Percentiles rank a stretch among this genome's conserved stretches.
phyloP scores from a whole-genome alignment of 2,329 filamentous ascomycete species.

The Alternaria tenuissima region DNA sequence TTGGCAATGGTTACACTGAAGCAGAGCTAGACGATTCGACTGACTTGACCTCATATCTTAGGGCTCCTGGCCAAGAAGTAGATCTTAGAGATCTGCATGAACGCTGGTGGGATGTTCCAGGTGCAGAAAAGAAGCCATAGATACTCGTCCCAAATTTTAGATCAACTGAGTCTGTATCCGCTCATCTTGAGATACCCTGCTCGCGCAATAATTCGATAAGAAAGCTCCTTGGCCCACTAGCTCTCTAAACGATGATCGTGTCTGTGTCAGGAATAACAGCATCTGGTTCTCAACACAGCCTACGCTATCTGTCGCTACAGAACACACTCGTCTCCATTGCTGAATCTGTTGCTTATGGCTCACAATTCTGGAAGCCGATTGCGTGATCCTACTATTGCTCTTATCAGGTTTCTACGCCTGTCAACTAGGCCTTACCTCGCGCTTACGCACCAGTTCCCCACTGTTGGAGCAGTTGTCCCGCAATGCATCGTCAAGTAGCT shows the following conservation, averaged over 20 bases:
- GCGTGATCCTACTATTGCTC: not conserved
- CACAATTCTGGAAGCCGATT: not conserved
- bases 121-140: conserved; percentile 28
- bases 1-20: conserved; percentile 72
- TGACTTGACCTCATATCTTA: conserved; percentile 72
- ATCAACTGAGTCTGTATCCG: not conserved
- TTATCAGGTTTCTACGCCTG: not conserved
- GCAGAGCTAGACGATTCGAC: conserved; percentile 64
- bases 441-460: not conserved
- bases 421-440: not conserved
- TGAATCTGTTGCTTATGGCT: not conserved
- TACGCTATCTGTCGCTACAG: not conserved
- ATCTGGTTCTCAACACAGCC: not conserved
- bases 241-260: not conserved
- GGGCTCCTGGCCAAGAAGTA: conserved; percentile 59
- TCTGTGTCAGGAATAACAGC: not conserved
- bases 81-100: conserved; percentile 72
- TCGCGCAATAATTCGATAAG: not conserved
- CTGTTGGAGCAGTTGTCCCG: not conserved
- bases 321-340: no score
- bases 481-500: conserved; percentile 26
- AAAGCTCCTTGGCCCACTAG: not conserved
- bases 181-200: not conserved
- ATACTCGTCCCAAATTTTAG: not conserved
- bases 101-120: conserved; percentile 64